Evolutionary conservation across 306 rosid species (phyloP), one percentile per base, ranked within the genome.

Genomic region (Castanea mollissima): DNA sequence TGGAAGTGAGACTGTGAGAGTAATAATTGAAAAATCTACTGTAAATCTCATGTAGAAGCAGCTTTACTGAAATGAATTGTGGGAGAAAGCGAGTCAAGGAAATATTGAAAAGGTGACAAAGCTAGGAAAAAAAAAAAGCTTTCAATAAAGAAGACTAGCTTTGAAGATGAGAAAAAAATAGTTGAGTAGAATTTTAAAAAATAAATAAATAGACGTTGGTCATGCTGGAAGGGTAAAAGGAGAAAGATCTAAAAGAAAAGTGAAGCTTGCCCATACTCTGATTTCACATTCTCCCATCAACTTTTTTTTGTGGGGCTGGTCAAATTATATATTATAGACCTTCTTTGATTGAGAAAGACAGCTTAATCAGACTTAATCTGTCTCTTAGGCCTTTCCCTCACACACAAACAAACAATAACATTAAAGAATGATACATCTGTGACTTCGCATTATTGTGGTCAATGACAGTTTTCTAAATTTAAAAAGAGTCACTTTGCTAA

Each of bases 241-340:
- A 46, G 20, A 55, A 78, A 74, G 15, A 71, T 74, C 68, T 31
- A 38, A 79, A 80, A 74, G 83, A 59, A 87, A 80, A 79, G 89
- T 49, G 44, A 63, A 85, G 82, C 73, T 84, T 79, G 89, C 90
- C 92, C 92, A 87, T 88, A 55, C 94, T 71, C 83, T 85, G 85
- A 89, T 79, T 85, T 86, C 86, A 75, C 81, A 82, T 79, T 85
- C 80, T 67, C 85, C 91, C 88, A 80, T 85, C 87, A 85, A 80
- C 87, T 89, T 91, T 88, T 84, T 84, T 81, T 86, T 82, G 96
- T 88, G 89, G 90, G 90, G 62, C 86, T 84, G 54, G 32, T 80
- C 86, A 59, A 51, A 78, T 84, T 78, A 84, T 38, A 7, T 38
- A 38, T 83, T 82, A 78, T 44, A 2, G 57, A 67, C 52, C 71